These are phyloP conservation scores for Peronospora belbahrii DNA, from an alignment of 352 stramenopile genomes.

Conservation along the genomic window DNA sequence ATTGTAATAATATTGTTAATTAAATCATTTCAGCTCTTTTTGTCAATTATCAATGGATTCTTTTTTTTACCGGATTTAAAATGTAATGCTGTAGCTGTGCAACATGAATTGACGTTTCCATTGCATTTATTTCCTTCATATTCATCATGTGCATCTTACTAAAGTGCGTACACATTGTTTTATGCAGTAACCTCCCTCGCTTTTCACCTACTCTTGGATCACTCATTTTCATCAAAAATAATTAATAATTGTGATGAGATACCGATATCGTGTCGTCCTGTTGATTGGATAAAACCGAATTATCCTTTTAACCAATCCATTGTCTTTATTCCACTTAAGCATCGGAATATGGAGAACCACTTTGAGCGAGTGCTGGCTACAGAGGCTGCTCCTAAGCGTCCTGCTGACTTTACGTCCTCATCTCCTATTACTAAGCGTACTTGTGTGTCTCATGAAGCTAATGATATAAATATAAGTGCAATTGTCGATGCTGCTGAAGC, in stretches of 20 bases:
- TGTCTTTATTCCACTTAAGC: neutral
- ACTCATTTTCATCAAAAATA: conserved; percentile 4
- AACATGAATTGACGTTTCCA: neutral
- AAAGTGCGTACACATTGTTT: conserved; percentile 17
- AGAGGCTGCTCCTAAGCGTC: conserved; percentile 20
- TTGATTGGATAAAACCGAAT: neutral
- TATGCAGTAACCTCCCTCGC: conserved; percentile 10
- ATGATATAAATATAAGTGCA: conserved; percentile 29
- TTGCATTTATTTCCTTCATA: conserved; percentile 8
- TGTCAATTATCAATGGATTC: neutral
- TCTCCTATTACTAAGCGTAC: conserved; percentile 10
- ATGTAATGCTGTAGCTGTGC: conserved; percentile 17
- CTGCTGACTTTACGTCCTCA: neutral
- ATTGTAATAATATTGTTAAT: no score
- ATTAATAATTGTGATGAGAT: no score
- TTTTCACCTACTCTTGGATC: conserved; percentile 7
- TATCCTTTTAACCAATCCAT: neutral
- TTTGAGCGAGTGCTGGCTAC: conserved; percentile 51
- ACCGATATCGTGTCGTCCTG: no score
- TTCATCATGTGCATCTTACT: neutral
- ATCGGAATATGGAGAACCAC: conserved; percentile 41
- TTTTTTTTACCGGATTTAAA: conserved; percentile 8
- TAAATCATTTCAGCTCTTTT: neutral
- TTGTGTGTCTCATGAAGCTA: conserved; percentile 10
- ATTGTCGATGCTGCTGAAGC: conserved; percentile 38